Percentiles rank a stretch among this genome's conserved stretches.
Conservation (phyloP, 1,284 basidiomycete genomes). For the Trametes hirsuta region DNA sequence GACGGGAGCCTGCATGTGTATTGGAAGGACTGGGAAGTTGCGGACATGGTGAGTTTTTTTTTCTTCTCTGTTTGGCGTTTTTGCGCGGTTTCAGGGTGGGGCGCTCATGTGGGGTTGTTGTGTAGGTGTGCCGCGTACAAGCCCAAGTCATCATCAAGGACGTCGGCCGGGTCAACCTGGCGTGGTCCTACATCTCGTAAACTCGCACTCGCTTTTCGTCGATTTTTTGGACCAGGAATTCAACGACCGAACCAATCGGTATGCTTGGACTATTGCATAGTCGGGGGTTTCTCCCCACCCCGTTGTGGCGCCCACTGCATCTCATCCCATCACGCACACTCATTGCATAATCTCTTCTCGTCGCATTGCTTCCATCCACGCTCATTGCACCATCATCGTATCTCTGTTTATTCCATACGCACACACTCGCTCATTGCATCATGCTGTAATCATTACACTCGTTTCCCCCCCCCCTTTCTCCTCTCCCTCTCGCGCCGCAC, state of each 20-base stretch:
- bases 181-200: constrained; percentile 35
- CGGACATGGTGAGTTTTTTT: constrained; percentile 32
- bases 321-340: constrained; percentile 6
- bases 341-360: constrained; percentile 7
- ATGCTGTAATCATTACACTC: constrained; percentile 13
- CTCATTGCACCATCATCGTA: constrained; percentile 19
- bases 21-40: constrained; percentile 36
- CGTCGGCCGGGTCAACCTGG: constrained; percentile 34
- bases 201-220: background rate
- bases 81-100: no score
- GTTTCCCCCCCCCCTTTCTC: background rate
- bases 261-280: constrained; percentile 1
- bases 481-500: constrained; percentile 11
- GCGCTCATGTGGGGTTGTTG: background rate
- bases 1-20: constrained; percentile 36
- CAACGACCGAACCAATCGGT: background rate
- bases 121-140: constrained; percentile 35
- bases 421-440: constrained; percentile 4
- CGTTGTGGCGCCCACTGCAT: constrained; percentile 2
- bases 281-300: background rate
- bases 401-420: constrained; percentile 4
- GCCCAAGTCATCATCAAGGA: constrained; percentile 35
- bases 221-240: constrained; percentile 1
- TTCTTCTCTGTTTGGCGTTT: no score
- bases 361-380: constrained; percentile 7